A percentile compares a stretch with the other conserved stretches of the same genome.
These are phyloP conservation scores for Wickerhamomyces rabaulensis DNA, from an alignment of 805 yeast species.

Conservation along the genomic window DNA sequence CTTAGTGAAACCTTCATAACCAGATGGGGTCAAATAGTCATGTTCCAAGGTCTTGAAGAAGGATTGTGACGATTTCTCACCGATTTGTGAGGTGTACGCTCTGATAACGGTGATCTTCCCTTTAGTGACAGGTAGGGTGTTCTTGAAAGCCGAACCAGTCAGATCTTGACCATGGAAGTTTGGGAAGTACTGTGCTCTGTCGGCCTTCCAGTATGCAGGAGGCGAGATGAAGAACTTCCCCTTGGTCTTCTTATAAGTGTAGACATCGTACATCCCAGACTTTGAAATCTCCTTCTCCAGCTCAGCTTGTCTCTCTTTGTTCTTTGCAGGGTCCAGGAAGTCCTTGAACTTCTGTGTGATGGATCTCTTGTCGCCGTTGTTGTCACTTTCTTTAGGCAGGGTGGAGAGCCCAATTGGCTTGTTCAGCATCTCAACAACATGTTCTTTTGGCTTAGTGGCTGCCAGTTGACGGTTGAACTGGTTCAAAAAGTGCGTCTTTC, in stretches of 20 bases:
- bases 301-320: slow-evolving; percentile 42
- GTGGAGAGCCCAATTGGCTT: slow-evolving; percentile 42
- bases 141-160: slow-evolving; percentile 23
- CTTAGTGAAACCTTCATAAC: slow-evolving; percentile 33
- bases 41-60: slow-evolving; percentile 48
- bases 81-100: slow-evolving; percentile 62
- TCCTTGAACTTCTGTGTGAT: slow-evolving; percentile 37
- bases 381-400: slow-evolving; percentile 35
- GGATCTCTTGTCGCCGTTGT: slow-evolving; percentile 35
- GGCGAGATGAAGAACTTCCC: slow-evolving; percentile 89
- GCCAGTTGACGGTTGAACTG: slow-evolving; percentile 30
- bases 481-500: slow-evolving; percentile 17
- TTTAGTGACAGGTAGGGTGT: slow-evolving; percentile 33
- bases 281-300: slow-evolving; percentile 60
- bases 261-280: slow-evolving; percentile 63
- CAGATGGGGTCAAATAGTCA: slow-evolving; percentile 35
- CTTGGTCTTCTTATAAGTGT: slow-evolving; percentile 61
- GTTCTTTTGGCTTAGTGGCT: slow-evolving; percentile 32
- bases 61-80: slow-evolving; percentile 58
- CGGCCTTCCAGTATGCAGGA: slow-evolving; percentile 65
- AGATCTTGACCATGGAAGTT: slow-evolving; percentile 61
- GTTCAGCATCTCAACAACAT: slow-evolving; percentile 28
- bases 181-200: slow-evolving; percentile 77
- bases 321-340: slow-evolving; percentile 43
- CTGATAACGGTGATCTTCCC: slow-evolving; percentile 61